phyloP scores from a whole-genome alignment of 768 basidiomycete genomes.

The Hortiboletus flavorubellus region DNA sequence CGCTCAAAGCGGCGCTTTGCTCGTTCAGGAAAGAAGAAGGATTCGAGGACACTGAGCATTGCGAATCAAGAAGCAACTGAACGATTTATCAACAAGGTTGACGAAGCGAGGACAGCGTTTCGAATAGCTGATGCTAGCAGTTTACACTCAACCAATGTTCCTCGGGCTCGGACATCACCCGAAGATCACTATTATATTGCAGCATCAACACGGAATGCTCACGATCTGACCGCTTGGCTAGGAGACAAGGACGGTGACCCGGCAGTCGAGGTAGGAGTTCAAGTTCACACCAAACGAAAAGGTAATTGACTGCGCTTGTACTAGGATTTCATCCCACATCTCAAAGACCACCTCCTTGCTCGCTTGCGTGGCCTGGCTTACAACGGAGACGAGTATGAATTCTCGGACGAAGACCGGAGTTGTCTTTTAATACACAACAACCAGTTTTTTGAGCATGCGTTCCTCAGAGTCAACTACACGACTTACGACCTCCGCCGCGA shows the following conservation, averaged over 20 bases:
- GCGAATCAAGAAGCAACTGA: constrained; percentile 21
- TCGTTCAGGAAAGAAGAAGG: constrained; percentile 34
- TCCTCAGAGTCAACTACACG: constrained; percentile 26
- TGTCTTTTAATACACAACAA: constrained; percentile 21
- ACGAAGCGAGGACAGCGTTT: background rate
- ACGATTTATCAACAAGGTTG: constrained; percentile 16
- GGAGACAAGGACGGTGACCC: too few relatives aligned
- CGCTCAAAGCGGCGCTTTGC: constrained; percentile 35
- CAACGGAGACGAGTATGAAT: constrained; percentile 24
- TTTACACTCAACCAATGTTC: too few relatives aligned
- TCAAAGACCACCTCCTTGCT: background rate
- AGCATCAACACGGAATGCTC: too few relatives aligned
- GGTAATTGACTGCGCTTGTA: too few relatives aligned
- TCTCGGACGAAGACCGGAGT: constrained; percentile 19
- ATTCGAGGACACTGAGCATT: constrained; percentile 25
- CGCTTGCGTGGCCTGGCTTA: background rate
- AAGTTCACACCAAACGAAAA: too few relatives aligned
- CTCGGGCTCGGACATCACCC: too few relatives aligned
- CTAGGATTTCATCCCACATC: background rate
- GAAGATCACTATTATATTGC: too few relatives aligned
- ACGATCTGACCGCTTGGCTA: too few relatives aligned
- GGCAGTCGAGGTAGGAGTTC: too few relatives aligned
- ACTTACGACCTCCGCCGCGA: constrained; percentile 23
- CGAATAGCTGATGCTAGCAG: background rate
- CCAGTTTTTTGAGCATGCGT: constrained; percentile 17